Evolutionary conservation across 1,139 yeast genomes (phyloP), one percentile per base, ranked within the genome.

Genomic region (Pichia sp.): DNA sequence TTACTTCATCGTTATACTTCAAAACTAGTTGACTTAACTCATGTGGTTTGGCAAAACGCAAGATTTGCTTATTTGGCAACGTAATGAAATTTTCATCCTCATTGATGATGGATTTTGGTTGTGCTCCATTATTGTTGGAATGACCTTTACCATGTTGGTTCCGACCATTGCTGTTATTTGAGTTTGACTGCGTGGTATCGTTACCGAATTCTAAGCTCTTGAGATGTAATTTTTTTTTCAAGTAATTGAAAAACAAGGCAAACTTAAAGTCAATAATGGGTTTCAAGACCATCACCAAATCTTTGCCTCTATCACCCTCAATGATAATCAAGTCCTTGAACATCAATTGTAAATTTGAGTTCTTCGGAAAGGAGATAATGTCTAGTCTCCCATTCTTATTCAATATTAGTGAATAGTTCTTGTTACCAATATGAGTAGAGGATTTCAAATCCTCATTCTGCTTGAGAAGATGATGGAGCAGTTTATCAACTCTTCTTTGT

Each of bases 261-360:
- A 84, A 77, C 46, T 83, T 87, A 33, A 80, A 66, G 6, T 80
- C 70, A 30, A 88, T 72, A 37, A 72, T 65, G 37, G 84, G 74
- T 48, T 77, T 77, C 25, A 80, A 67, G 25, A 91, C 76, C 57
- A 77, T 74, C 23, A 95, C 97, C 44, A 91, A 64, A 62, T 91
- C 98, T 39, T 84, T 72, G 30, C 98, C 98, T 37, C 98, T 70
- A 56, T 91, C 98, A 20, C 97, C 98, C 57, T 91, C 97, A 31
- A 88, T 94, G 44, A 91, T 80, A 16, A 91, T 95, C 52, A 88
- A 70, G 58, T 88, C 96, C 31, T 83, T 81, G 15, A 74, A 66
- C 37, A 67, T 63, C 41, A 86, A 68, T 31, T 62, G 64, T 39
- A 87, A 65, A 46, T 78, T 80, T 18, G 86, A 72, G 44, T 62